Base-by-base conservation (phyloP, 2,329 filamentous ascomycete genomes). In the Aspergillus glaucus region DNA sequence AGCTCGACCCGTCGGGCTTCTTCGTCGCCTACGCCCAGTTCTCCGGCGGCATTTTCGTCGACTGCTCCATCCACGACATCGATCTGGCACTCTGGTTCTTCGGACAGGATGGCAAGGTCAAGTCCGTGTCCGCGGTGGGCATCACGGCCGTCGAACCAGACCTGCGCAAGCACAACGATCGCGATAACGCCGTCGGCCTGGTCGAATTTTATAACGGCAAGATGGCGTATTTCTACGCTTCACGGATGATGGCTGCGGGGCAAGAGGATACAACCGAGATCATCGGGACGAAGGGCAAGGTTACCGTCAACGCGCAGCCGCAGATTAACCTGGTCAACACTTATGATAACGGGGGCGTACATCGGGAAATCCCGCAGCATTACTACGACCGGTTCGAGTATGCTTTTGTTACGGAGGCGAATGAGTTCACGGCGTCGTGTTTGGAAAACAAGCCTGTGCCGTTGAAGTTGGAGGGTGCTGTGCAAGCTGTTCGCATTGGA, bases 61-160 rank as follows among this genome's bases (percentile, higher is more conserved):
- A 87, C 70, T 84, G 80, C 69, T 81, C 79, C 45, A 81, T 87
- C 59, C 84, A 87, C 70, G 84, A 87, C 57, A 86, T 87, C 56
- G 81, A 84, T 53, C 74, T 85, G 2, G 74, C 80, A 0, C 69
- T 84, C 2, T 85, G 81, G 80, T 84, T 79, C 70, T 82, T 84
- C 59, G 79, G 79, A 8, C 66, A 77, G 43, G 73, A 78, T 43
- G 72, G 69, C 37, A 64, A 72, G 12, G 73, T 82, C 53, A 84
- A 83, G 65, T 76, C 71, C 43, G 77, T 81, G 7, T 71, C 73
- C 0, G 79, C 79, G 0, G 66, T 77, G 2, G 81, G 81, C 8
- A 78, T 82, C 55, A 80, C 76, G 2, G 80, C 80, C 2, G 76
- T 84, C 2, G 75, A 81, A 55, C 79, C 80, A 0, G 80, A 75